Evolutionary conservation across 169 alveolate species (phyloP), one percentile per base, ranked within the genome.

Genomic region (Cystoisospora suis): DNA sequence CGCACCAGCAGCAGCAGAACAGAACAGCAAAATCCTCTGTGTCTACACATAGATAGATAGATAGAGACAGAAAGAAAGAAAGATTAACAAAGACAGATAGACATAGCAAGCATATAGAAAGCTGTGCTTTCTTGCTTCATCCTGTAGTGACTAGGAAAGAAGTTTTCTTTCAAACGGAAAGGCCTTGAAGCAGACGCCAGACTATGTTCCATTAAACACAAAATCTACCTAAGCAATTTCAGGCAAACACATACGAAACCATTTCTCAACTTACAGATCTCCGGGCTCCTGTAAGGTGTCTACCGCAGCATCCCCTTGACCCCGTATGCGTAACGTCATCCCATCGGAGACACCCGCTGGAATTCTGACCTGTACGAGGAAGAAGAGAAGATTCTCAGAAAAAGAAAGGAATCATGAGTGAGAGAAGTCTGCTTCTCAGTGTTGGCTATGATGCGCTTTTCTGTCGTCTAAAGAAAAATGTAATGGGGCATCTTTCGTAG

Each of bases 331-430:
- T 38, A 80, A 75, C 7, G 38, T 23, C 75, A 49, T 49, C 36
- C 88, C 75, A 49, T 80, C 88, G 32, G 58, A 38, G 29, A 80
- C 88, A 1, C 88, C 88, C 12, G 75, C 70, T 1, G 88, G 88
- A n/a, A 80, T 15, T 20, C 27, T 12, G 44, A 80, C 88, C 88
- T 80, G 75, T 1, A 45, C 47, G 32, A 72, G 81, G 9, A 4
- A 29, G 44, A 36, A 45, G 32, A 17, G 81, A 36, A 27, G 49
- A 32, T 36, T 23, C 6, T 45, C 20, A 17, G 40, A 32, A 36
- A 12, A 6, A 15, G 53, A 3, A 32, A 6, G 56, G 42, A 27
- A 72, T 15, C 42, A 34, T 27, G 6, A 34, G 9, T 29, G n/a
- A 34, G 29, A 5, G 47, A 17, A 15, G 36, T n/a, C n/a, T n/a